Conservation (phyloP, 192 early-diverging fungal genomes). For the Backusella australiensis region DNA sequence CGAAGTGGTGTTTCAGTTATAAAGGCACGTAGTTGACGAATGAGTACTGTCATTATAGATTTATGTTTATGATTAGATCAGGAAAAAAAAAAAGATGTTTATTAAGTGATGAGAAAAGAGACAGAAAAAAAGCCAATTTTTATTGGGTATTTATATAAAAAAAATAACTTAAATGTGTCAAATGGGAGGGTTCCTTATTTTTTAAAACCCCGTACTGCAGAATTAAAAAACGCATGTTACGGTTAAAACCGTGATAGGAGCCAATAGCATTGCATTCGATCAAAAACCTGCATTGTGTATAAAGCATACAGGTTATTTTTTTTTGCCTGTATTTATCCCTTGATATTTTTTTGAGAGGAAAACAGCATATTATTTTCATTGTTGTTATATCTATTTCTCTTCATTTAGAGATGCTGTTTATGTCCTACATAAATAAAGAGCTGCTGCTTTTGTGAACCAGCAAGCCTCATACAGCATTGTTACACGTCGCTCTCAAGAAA, state of each 20-base stretch:
- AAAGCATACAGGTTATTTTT: neutral
- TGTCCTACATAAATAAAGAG: neutral
- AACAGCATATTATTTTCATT: neutral
- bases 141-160: constrained; percentile 4
- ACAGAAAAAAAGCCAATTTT: neutral
- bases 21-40: constrained; percentile 15
- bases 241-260: constrained; percentile 4
- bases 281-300: neutral
- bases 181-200: neutral
- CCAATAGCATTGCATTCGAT: neutral
- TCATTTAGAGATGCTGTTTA: neutral
- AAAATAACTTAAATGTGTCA: constrained; percentile 7
- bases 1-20: constrained; percentile 12
- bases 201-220: neutral
- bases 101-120: neutral
- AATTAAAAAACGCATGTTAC: neutral
- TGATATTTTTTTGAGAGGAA: neutral
- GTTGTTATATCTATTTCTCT: neutral
- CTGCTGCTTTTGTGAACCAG: neutral
- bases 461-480: neutral
- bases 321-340: neutral
- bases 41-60: constrained; percentile 14
- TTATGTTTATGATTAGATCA: neutral
- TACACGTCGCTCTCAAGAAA: neutral
- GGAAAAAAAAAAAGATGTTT: neutral